phyloP scores from a whole-genome alignment of 2,329 filamentous ascomycete genomes.

The Didymella pinodella region DNA sequence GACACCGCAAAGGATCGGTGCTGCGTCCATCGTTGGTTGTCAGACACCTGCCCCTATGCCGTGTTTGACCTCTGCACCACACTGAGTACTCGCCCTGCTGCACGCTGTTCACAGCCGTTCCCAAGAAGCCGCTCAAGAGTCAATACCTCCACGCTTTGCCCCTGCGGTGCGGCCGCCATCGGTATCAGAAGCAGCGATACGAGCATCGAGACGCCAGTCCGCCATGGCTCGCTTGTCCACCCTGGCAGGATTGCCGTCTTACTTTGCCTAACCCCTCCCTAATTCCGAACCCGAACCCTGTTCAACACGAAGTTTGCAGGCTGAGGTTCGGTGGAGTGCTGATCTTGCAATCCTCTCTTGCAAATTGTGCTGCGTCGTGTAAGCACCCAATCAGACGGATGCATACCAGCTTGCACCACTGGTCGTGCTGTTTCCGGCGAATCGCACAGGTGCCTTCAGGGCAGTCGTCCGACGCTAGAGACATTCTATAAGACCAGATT shows the following conservation, averaged over 20 bases:
- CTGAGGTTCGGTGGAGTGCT: slow-evolving; percentile 44
- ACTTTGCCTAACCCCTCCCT: slow-evolving; percentile 45
- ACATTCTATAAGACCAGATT: slow-evolving; percentile 36
- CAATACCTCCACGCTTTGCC: slow-evolving; percentile 11
- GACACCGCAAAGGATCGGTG: slow-evolving; percentile 26
- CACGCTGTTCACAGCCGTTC: slow-evolving; percentile 24
- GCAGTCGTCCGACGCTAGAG: slow-evolving; percentile 31
- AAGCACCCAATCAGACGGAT: slow-evolving; percentile 41
- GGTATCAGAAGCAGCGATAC: slow-evolving; percentile 40
- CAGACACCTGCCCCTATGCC: slow-evolving; percentile 35
- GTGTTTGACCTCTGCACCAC: slow-evolving; percentile 38
- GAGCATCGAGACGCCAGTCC: slow-evolving; percentile 34
- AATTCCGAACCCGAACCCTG: slow-evolving; percentile 48
- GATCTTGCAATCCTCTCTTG: slow-evolving; percentile 46
- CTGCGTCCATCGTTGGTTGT: slow-evolving; percentile 31
- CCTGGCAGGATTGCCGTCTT: slow-evolving; percentile 41
- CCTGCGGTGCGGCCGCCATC: slow-evolving; percentile 40
- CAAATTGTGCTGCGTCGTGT: slow-evolving; percentile 44
- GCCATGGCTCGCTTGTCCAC: slow-evolving; percentile 24
- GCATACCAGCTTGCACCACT: slow-evolving; percentile 33
- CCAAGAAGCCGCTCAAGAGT: slow-evolving; percentile 19
- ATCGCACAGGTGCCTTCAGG: slow-evolving; percentile 29
- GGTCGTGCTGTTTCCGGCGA: slow-evolving; percentile 30
- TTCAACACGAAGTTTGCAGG: slow-evolving; percentile 46
- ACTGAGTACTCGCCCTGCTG: slow-evolving; percentile 13